A percentile compares a stretch with the other conserved stretches of the same genome.
Evolutionary conservation across 257 asterid species (phyloP).

Genomic region (Capsicum baccatum): DNA sequence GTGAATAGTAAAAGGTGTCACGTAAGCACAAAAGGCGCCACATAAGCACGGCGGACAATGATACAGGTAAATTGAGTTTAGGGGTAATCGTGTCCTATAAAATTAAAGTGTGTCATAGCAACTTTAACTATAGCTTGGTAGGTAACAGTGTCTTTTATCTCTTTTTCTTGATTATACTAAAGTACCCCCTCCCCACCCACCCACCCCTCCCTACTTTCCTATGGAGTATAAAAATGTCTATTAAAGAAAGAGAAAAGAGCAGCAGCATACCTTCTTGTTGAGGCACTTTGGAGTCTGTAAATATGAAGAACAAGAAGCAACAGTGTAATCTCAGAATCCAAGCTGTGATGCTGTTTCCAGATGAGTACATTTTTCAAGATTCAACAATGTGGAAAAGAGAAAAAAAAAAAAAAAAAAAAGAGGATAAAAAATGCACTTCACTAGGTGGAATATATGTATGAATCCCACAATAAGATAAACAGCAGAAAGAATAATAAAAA

Average conservation of each 20-base stretch:
- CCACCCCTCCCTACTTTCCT: not conserved
- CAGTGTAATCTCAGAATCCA: constrained; percentile 32
- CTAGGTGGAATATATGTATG: not conserved
- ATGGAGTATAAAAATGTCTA: not conserved
- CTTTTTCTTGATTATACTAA: no score
- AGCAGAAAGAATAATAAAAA: not conserved
- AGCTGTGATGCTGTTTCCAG: constrained; percentile 1
- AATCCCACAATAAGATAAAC: not conserved
- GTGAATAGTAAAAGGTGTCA: no score
- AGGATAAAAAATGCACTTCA: not conserved
- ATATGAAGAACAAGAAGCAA: constrained; percentile 32
- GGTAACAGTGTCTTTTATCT: no score
- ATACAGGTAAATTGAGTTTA: no score
- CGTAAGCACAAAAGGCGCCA: no score
- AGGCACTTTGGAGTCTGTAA: constrained; percentile 37
- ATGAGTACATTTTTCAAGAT: constrained; percentile 29
- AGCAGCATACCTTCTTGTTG: constrained; percentile 40
- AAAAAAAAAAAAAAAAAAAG: not conserved
- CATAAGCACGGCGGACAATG: no score
- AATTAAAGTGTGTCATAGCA: no score
- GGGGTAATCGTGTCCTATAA: no score
- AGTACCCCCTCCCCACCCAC: no score
- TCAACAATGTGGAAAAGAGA: not conserved
- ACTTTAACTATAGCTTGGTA: no score
- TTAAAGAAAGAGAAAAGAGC: not conserved